These are phyloP conservation scores for Beauveria medogensis DNA, from an alignment of 2,329 filamentous ascomycete genomes.

Conservation along the genomic window DNA sequence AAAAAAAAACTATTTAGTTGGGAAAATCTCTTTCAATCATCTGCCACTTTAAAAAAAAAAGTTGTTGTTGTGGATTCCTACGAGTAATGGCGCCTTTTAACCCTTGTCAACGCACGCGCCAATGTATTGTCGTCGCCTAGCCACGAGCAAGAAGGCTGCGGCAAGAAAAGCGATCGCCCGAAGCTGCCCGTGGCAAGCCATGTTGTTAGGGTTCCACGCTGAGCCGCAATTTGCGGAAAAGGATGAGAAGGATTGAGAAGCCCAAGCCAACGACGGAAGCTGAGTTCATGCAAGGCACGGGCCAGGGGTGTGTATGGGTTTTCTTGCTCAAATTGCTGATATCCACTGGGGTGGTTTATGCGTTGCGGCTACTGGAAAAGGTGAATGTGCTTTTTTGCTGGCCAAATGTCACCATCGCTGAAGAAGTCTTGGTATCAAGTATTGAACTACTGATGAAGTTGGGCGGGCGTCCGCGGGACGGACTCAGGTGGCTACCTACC, in stretches of 20 bases:
- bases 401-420: background rate
- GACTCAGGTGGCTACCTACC: background rate
- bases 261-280: background rate
- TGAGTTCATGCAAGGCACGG: slow-evolving; percentile 4
- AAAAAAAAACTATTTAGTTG: background rate
- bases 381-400: background rate
- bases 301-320: background rate
- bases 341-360: background rate
- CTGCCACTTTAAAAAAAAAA: background rate
- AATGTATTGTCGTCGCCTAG: background rate
- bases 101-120: background rate
- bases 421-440: no score
- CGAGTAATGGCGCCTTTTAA: slow-evolving; percentile 4
- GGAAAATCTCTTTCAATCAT: slow-evolving; percentile 3
- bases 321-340: background rate
- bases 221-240: slow-evolving; percentile 1
- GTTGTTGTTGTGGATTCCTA: background rate
- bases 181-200: slow-evolving; percentile 11
- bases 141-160: background rate
- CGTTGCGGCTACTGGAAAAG: background rate
- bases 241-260: background rate
- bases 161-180: slow-evolving; percentile 5
- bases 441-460: background rate
- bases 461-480: slow-evolving; percentile 1
- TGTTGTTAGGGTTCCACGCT: slow-evolving; percentile 7